Conservation (phyloP, 805 yeast species). For the Saturnispora mendoncae region DNA sequence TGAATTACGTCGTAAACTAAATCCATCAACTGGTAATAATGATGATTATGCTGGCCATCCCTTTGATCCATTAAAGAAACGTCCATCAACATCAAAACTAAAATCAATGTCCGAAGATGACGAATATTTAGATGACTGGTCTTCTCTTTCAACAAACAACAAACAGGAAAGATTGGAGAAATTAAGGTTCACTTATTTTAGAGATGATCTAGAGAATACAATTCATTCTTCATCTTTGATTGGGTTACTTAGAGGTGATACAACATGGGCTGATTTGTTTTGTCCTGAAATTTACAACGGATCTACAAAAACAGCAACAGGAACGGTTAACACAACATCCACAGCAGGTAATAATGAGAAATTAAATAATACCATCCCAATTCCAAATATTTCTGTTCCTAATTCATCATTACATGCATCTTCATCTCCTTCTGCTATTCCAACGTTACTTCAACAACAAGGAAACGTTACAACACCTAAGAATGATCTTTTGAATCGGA, state of each 20-base stretch:
- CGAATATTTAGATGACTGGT: conserved; percentile 11
- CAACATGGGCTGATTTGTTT: conserved; percentile 51
- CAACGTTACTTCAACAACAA: too few species aligned
- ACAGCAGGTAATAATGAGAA: not conserved
- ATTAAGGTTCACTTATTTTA: conserved; percentile 81
- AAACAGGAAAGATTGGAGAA: conserved; percentile 31
- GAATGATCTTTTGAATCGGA: not conserved
- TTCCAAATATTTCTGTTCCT: not conserved
- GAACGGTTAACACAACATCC: not conserved
- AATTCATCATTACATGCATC: too few species aligned
- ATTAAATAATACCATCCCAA: not conserved
- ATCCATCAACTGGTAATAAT: not conserved
- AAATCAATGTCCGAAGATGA: conserved; percentile 6
- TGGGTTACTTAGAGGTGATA: conserved; percentile 55
- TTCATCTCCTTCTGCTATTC: too few species aligned
- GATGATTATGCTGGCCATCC: too few species aligned
- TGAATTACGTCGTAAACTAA: conserved; percentile 1
- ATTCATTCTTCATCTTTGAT: conserved; percentile 84
- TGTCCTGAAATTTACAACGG: conserved; percentile 34
- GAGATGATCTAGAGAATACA: conserved; percentile 84
- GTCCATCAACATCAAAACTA: not conserved
- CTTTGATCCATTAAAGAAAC: not conserved
- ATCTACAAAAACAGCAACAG: not conserved
- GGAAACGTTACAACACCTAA: not conserved
- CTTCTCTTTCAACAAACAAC: conserved; percentile 10